Percentiles rank a stretch among this genome's conserved stretches.
Conservation (phyloP, 768 basidiomycete genomes). For the Serendipita sp. region DNA sequence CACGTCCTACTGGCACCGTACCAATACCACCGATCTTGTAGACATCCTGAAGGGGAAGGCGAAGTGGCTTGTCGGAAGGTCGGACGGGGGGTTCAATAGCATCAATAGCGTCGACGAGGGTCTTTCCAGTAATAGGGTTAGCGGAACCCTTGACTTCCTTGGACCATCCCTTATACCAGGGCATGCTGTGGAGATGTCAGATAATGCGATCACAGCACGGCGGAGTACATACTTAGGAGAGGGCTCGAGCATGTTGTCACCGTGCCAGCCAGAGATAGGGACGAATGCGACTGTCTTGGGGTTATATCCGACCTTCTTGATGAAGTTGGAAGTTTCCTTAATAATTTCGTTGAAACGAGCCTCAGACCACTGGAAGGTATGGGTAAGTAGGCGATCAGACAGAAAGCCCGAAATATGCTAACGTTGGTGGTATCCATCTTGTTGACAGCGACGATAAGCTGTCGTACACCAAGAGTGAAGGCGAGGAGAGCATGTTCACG, state of each 20-base stretch:
- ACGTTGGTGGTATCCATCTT: constrained; percentile 99
- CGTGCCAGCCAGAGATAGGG: constrained; percentile 99
- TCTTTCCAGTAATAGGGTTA: constrained; percentile 93
- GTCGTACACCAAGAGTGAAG: constrained; percentile 99
- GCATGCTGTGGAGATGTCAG: constrained; percentile 46
- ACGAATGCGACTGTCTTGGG: constrained; percentile 97
- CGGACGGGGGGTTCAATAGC: constrained; percentile 95
- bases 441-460: constrained; percentile 99
- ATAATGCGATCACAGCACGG: background rate
- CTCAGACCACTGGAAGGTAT: constrained; percentile 82
- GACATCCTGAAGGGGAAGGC: constrained; percentile 99
- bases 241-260: constrained; percentile 99
- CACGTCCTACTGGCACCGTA: constrained; percentile 99
- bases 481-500: constrained; percentile 99
- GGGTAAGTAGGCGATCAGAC: background rate
- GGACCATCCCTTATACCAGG: constrained; percentile 99
- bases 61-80: constrained; percentile 98
- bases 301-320: constrained; percentile 99
- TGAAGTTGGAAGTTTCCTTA: constrained; percentile 95
- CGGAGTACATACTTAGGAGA: constrained; percentile 58
- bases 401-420: constrained; percentile 11
- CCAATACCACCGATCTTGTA: constrained; percentile 99
- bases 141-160: constrained; percentile 73
- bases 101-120: constrained; percentile 98
- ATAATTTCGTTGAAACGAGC: constrained; percentile 99